Evolutionary conservation across 2,329 filamentous ascomycete genomes (phyloP).

Genomic region (Colletotrichum limetticola): DNA sequence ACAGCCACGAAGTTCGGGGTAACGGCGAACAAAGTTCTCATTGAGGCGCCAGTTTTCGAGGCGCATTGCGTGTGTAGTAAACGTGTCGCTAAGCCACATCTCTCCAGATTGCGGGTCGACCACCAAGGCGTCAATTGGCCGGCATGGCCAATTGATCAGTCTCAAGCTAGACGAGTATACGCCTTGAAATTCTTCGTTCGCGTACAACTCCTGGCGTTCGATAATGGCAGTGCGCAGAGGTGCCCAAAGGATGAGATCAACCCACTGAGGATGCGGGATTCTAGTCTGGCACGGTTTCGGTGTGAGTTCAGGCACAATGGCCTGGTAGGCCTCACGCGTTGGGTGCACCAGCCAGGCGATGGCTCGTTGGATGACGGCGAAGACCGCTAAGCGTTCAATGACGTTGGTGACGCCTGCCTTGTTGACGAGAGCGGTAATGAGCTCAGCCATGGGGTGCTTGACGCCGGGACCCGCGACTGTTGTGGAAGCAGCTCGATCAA

Average conservation of each 20-base stretch:
- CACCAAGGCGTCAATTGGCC: conserved; percentile 39
- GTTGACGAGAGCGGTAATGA: conserved; percentile 44
- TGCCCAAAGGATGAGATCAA: conserved; percentile 47
- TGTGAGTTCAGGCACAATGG: conserved; percentile 37
- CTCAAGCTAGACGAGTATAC: conserved; percentile 47
- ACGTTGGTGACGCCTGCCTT: conserved; percentile 41
- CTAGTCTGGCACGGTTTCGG: conserved; percentile 43
- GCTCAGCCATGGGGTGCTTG: conserved; percentile 43
- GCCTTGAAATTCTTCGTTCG: conserved; percentile 49
- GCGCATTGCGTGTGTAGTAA: conserved; percentile 40
- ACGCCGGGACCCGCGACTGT: not conserved
- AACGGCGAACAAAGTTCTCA: conserved; percentile 41
- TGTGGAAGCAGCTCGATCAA: conserved; percentile 33
- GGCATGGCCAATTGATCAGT: conserved; percentile 47
- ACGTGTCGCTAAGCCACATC: conserved; percentile 41
- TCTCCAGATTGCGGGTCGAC: conserved; percentile 41
- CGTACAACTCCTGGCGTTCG: conserved; percentile 48
- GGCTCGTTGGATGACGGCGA: conserved; percentile 45
- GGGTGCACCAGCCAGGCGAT: conserved; percentile 46
- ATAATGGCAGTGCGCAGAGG: conserved; percentile 48
- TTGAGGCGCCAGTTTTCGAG: conserved; percentile 41
- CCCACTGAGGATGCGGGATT: conserved; percentile 44
- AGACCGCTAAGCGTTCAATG: conserved; percentile 46
- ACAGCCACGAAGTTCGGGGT: conserved; percentile 40
- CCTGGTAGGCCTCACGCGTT: conserved; percentile 42